Evolutionary conservation across 1,139 yeast genomes (phyloP).

Genomic region (Taphrina betulina): DNA sequence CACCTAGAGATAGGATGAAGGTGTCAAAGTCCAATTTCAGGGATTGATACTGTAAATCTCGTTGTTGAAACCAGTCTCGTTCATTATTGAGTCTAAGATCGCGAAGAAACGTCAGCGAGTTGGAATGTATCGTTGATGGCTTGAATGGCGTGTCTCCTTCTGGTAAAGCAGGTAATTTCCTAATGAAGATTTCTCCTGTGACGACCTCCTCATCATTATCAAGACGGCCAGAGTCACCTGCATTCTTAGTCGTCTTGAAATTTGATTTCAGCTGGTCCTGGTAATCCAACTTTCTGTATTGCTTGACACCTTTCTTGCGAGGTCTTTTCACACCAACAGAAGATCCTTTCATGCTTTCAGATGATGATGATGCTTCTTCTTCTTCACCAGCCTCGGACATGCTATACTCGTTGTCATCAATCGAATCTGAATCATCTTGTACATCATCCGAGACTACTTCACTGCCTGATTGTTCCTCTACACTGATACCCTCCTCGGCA

Average conservation of each 20-base stretch:
- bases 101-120: conserved; percentile 37
- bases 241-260: too few relatives aligned
- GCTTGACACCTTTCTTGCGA: too few relatives aligned
- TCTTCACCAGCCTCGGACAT: too few relatives aligned
- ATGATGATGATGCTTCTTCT: too few relatives aligned
- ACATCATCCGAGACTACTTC: not conserved
- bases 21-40: conserved; percentile 39
- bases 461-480: too few relatives aligned
- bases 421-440: not conserved
- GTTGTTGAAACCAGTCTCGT: conserved; percentile 40
- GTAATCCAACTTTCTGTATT: too few relatives aligned
- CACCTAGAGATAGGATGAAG: conserved; percentile 37
- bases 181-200: conserved; percentile 33
- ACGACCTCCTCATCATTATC: not conserved
- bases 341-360: too few relatives aligned
- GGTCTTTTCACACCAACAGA: too few relatives aligned
- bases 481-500: not conserved
- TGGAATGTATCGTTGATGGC: conserved; percentile 37
- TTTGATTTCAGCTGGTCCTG: too few relatives aligned
- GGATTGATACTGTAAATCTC: conserved; percentile 38
- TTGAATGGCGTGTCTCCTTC: conserved; percentile 34
- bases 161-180: conserved; percentile 29
- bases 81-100: conserved; percentile 38
- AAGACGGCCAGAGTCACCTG: too few relatives aligned
- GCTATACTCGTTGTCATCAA: too few relatives aligned